A percentile compares a stretch with the other conserved stretches of the same genome.
phyloP scores from a whole-genome alignment of 495 filamentous ascomycete species.

The Penicillium dipodomyicola region DNA sequence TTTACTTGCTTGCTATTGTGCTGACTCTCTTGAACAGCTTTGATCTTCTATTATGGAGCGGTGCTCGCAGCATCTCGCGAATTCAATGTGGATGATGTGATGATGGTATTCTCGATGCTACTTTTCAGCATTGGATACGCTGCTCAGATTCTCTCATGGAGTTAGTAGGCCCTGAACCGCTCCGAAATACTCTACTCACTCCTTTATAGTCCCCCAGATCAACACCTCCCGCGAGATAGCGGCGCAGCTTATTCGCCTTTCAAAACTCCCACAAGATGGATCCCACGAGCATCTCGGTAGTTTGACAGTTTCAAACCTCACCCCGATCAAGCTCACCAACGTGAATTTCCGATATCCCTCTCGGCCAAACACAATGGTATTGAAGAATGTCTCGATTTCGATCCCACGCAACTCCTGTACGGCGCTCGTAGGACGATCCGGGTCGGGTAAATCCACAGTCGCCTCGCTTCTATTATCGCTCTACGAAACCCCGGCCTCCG shows the following conservation, averaged over 20 bases:
- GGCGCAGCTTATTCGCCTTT: slow-evolving; percentile 68
- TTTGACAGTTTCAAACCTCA: slow-evolving; percentile 44
- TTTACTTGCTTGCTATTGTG: neutral
- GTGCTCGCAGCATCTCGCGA: slow-evolving; percentile 50
- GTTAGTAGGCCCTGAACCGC: slow-evolving; percentile 29
- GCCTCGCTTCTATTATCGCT: slow-evolving; percentile 69
- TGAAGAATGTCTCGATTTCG: slow-evolving; percentile 59
- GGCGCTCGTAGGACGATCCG: slow-evolving; percentile 79
- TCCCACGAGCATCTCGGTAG: slow-evolving; percentile 59
- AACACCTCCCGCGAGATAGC: slow-evolving; percentile 69
- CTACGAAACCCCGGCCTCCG: slow-evolving; percentile 46
- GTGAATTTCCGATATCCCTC: slow-evolving; percentile 70
- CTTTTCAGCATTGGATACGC: slow-evolving; percentile 76
- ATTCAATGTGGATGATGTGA: slow-evolving; percentile 53
- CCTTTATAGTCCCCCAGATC: slow-evolving; percentile 67
- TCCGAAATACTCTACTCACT: slow-evolving; percentile 8
- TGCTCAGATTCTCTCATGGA: slow-evolving; percentile 62
- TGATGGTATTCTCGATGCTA: slow-evolving; percentile 78
- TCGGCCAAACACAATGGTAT: slow-evolving; percentile 48
- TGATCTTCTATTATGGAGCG: slow-evolving; percentile 83
- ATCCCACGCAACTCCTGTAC: slow-evolving; percentile 60
- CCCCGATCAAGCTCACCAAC: slow-evolving; percentile 60
- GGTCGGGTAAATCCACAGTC: slow-evolving; percentile 87
- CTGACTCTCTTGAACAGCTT: slow-evolving; percentile 43
- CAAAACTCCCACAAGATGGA: slow-evolving; percentile 49